These are phyloP conservation scores for Brettanomyces anomalus DNA, from an alignment of 805 yeast species.

Conservation along the genomic window DNA sequence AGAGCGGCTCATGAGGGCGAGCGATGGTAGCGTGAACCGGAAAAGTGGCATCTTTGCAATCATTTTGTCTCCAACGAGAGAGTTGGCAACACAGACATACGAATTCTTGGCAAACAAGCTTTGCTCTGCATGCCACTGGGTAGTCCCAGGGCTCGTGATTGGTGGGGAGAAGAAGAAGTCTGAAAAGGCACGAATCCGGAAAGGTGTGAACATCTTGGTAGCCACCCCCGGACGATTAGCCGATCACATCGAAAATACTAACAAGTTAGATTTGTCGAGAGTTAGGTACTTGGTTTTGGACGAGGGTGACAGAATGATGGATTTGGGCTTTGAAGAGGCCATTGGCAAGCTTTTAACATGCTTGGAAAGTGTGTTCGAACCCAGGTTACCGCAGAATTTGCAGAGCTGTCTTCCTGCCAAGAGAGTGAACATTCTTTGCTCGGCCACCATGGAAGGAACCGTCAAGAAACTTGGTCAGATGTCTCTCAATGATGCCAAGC, in stretches of 20 bases:
- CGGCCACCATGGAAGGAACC: conserved; percentile 83
- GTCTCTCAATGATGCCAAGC: conserved; percentile 63
- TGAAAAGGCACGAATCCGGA: conserved; percentile 90
- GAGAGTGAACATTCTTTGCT: conserved; percentile 77
- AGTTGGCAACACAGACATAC: conserved; percentile 84
- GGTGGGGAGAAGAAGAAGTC: conserved; percentile 98
- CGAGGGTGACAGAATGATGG: conserved; percentile 95
- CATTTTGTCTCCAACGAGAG: conserved; percentile 90
- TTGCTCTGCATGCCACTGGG: conserved; percentile 67
- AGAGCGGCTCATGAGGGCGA: conserved; percentile 47
- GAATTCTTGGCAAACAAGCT: conserved; percentile 61
- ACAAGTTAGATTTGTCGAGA: conserved; percentile 59
- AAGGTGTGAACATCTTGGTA: conserved; percentile 92
- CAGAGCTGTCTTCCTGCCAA: conserved; percentile 45
- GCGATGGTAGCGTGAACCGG: conserved; percentile 42
- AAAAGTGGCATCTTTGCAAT: conserved; percentile 82
- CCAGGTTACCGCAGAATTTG: conserved; percentile 4
- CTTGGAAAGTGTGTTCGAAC: conserved; percentile 37
- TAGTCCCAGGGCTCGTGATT: conserved; percentile 92
- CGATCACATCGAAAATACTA: conserved; percentile 90
- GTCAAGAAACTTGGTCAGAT: conserved; percentile 77
- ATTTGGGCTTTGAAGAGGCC: conserved; percentile 93
- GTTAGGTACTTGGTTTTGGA: conserved; percentile 86
- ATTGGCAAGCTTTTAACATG: conserved; percentile 63
- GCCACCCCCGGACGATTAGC: conserved; percentile 96